Conservation (phyloP, 73 alveolate species). For the Tetrahymena thermophila region DNA sequence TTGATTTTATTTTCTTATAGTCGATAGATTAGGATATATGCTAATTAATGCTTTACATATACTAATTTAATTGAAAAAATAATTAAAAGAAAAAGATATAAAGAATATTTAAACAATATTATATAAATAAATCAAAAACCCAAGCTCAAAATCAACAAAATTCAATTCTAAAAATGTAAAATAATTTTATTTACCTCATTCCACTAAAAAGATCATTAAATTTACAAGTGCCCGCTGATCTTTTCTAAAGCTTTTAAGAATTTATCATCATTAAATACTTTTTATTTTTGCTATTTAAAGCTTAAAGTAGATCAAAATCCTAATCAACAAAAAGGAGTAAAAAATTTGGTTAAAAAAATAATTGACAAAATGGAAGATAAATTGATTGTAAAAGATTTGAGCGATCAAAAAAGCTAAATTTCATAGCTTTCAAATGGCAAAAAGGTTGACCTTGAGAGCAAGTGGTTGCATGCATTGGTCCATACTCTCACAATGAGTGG, state of each 20-base stretch:
- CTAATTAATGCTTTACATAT: neutral
- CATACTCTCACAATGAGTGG: neutral
- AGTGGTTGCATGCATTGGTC: neutral
- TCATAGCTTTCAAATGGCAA: neutral
- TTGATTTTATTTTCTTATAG: too few relatives aligned
- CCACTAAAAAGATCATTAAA: neutral
- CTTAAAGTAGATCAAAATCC: neutral
- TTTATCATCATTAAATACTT: neutral
- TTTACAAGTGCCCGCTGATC: neutral
- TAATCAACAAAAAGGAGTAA: neutral
- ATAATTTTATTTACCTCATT: neutral
- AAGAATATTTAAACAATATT: neutral
- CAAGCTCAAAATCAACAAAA: neutral
- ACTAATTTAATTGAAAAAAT: too few relatives aligned
- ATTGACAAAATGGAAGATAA: neutral
- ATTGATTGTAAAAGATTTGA: neutral
- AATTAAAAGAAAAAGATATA: neutral
- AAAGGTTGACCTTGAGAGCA: neutral
- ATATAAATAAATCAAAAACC: neutral
- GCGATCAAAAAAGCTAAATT: neutral
- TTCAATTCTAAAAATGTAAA: neutral
- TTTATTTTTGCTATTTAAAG: neutral
- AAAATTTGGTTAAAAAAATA: too few relatives aligned
- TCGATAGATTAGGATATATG: neutral
- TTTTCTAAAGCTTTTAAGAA: neutral